A percentile compares a stretch with the other conserved stretches of the same genome.
These are phyloP conservation scores for Pterocarpus macrocarpus DNA, from an alignment of 306 rosid species.

Conservation along the genomic window DNA sequence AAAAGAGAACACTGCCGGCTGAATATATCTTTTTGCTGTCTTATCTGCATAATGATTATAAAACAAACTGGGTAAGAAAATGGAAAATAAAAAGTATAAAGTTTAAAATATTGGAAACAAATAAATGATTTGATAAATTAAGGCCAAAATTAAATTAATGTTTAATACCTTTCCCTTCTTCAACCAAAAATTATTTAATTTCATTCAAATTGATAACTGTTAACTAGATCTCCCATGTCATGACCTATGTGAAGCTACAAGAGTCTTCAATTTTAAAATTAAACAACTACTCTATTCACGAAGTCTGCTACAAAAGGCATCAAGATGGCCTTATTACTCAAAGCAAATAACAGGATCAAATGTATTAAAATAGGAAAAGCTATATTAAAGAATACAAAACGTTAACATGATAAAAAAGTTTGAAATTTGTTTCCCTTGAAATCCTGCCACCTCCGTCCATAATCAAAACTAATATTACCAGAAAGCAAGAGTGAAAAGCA, in stretches of 20 bases:
- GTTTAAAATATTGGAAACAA: conserved; percentile 20
- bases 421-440: conserved; percentile 28
- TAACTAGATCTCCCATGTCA: neutral
- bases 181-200: neutral
- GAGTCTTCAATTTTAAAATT: neutral
- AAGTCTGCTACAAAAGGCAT: conserved; percentile 2
- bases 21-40: conserved; percentile 77
- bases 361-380: no score
- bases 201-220: conserved; percentile 12
- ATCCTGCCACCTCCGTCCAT: conserved; percentile 29
- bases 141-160: neutral
- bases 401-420: neutral
- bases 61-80: conserved; percentile 45
- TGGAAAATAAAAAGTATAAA: conserved; percentile 18
- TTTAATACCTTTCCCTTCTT: conserved; percentile 4
- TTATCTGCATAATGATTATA: conserved; percentile 67
- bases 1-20: conserved; percentile 74
- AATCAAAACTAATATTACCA: conserved; percentile 36
- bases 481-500: conserved; percentile 23
- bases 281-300: neutral
- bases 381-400: conserved; percentile 5
- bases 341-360: no score
- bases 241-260: conserved; percentile 14
- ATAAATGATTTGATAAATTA: conserved; percentile 28
- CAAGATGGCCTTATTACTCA: neutral